Base-by-base conservation (phyloP, 2,329 filamentous ascomycete species). In the Colletotrichum acutatum region DNA sequence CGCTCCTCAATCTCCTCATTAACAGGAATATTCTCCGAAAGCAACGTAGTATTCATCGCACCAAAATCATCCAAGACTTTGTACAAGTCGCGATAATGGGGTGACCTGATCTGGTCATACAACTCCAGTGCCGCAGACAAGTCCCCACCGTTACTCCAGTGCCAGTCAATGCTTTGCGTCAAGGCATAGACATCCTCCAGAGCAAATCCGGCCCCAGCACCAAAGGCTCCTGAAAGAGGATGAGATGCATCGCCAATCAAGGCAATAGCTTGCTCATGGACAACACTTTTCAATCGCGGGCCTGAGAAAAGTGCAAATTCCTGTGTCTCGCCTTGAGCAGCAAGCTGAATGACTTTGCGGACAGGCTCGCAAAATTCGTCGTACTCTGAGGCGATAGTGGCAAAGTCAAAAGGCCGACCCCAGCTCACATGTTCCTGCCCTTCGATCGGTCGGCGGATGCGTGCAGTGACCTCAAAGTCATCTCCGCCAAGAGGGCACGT, bases 181-280 rank as follows among this genome's bases (percentile, higher is more conserved):
- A 80, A 64, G 24, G 77, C 75, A 16, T 76, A 80, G 0, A 76
- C 78, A 28, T 81, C 79, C 65, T 83, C 81, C 59, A 83, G 76
- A 2, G 81, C 82, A n/a, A 83, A 84, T 0, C 81, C 82, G 0
- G 82, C 82, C 0, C 82, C 82, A 0, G 82, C 81, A 0, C 82
- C 82, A 53, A 84, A 84, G 0, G 82, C 82, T 0, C 86, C 86
- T 0, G 86, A 87, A 0, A 89, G 81, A 0, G 88, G 86, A 76
- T 90, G 88, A 1, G 87, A 89, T 0, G 87, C 84, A 74, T 90
- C 88, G 9, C 88, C 88, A 0, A 90, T 83, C 4, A 90, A 81
- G 6, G 85, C 88, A 3, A 89, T 76, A 4, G 65, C 53, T 9
- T 54, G 52, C 1, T 75, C 28, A 2, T 72, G 63, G 11, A 80